Conservation (phyloP, 2,329 filamentous ascomycete species). For the Clonostachys rosea region DNA sequence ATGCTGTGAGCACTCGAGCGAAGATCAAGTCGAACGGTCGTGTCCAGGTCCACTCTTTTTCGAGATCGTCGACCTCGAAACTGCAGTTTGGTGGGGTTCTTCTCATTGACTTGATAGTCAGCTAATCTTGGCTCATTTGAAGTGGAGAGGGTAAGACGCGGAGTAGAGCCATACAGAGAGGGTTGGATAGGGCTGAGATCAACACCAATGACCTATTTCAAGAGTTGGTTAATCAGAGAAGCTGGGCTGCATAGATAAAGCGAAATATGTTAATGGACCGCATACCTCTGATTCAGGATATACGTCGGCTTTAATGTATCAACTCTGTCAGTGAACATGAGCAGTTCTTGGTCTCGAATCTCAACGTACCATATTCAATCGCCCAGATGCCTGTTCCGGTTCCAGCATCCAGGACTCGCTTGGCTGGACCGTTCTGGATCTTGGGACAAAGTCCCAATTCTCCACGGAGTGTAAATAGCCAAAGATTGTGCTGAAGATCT, state of each 20-base stretch:
- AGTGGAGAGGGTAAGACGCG: neutral
- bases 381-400: conserved; percentile 25
- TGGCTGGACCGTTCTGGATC: conserved; percentile 4
- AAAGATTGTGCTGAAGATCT: conserved; percentile 2
- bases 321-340: neutral
- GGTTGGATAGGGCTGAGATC: conserved; percentile 29
- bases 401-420: conserved; percentile 21
- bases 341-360: conserved; percentile 9
- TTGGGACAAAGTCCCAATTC: neutral
- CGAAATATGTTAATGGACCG: neutral
- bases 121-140: neutral
- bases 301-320: conserved; percentile 4
- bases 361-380: conserved; percentile 17
- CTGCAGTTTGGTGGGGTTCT: conserved; percentile 35
- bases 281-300: conserved; percentile 11
- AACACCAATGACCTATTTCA: conserved; percentile 14
- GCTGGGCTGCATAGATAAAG: neutral
- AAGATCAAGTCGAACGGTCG: conserved; percentile 28
- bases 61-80: conserved; percentile 35
- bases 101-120: neutral
- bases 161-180: neutral
- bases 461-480: neutral
- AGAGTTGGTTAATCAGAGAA: neutral
- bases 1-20: conserved; percentile 20
- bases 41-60: conserved; percentile 24